Evolutionary conservation across 2,329 filamentous ascomycete species (phyloP), one percentile per base, ranked within the genome.

Genomic region (Mollisiaceae sp.): DNA sequence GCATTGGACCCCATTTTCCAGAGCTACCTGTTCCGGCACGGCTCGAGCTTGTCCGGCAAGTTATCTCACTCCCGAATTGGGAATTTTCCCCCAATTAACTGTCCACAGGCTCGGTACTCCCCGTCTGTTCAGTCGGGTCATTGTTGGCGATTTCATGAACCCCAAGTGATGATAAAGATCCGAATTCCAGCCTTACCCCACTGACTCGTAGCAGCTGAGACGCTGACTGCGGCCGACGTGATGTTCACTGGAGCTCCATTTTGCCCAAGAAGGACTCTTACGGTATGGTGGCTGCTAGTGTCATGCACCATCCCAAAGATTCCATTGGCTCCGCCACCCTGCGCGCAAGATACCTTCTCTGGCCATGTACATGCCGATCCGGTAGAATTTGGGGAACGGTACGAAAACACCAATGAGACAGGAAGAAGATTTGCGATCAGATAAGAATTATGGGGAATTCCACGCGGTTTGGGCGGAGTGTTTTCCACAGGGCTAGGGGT

Each of bases 221-320:
- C n/a, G 50, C 50, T 54, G 50, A 54, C 50, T 15, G 22, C 50
- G 24, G 50, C 50, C 50, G 50, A 54, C 50, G 32, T n/a, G 22
- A 1, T n/a, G n/a, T 54, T 18, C 11, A 14, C 22, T 14, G 45
- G 43, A 45, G 18, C 22, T 8, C 11, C 43, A 18, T 12, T 18
- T 32, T 32, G 9, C 2, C 9, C 11, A 27, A 54, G 50, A 11
- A 15, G 5, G 27, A 32, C 12, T 27, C 32, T 32, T 35, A 27
- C 14, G 27, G 27, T 32, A 6, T 35, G 32, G 27, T 15, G 14
- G 50, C 5, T 12, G 24, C 14, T 54, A 54, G 50, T 27, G 50
- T 14, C 50, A 54, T 35, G 50, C 22, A 35, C 24, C 8, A 4
- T 18, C 8, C 27, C 1, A 18, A 14, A 24, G 18, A 35, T 24